Conservation (phyloP, 495 filamentous ascomycete species). For the Penicillium steckii region DNA sequence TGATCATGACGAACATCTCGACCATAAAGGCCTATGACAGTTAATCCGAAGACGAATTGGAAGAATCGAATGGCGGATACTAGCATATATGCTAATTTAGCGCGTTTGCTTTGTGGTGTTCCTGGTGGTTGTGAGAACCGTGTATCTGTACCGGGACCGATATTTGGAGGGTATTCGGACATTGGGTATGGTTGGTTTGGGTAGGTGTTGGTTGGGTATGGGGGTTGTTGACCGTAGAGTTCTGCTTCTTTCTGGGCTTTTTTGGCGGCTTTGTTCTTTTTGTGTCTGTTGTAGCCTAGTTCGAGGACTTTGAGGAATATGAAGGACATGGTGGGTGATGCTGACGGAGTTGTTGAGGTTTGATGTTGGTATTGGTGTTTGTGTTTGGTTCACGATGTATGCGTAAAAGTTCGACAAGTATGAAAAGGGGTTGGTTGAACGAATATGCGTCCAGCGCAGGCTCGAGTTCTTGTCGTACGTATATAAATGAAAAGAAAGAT, state of each 20-base stretch:
- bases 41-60: conserved; percentile 71
- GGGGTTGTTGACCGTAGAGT: conserved; percentile 15
- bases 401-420: neutral
- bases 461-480: neutral
- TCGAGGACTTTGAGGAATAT: conserved; percentile 30
- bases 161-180: conserved; percentile 20
- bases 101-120: conserved; percentile 13
- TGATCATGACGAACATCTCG: conserved; percentile 61
- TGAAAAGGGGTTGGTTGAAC: neutral
- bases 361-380: neutral
- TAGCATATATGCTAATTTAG: conserved; percentile 13
- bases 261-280: conserved; percentile 29
- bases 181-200: conserved; percentile 15
- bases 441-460: neutral
- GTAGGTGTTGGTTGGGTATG: conserved; percentile 7
- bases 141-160: conserved; percentile 18
- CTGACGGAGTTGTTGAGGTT: neutral
- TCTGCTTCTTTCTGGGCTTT: conserved; percentile 21
- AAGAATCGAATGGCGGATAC: conserved; percentile 57
- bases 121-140: conserved; percentile 7
- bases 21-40: conserved; percentile 78
- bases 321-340: conserved; percentile 26
- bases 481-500: conserved; percentile 1
- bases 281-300: conserved; percentile 29
- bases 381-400: neutral